These are phyloP conservation scores for Gynostemma pentaphyllum DNA, from an alignment of 306 rosid genomes.

Conservation along the genomic window DNA sequence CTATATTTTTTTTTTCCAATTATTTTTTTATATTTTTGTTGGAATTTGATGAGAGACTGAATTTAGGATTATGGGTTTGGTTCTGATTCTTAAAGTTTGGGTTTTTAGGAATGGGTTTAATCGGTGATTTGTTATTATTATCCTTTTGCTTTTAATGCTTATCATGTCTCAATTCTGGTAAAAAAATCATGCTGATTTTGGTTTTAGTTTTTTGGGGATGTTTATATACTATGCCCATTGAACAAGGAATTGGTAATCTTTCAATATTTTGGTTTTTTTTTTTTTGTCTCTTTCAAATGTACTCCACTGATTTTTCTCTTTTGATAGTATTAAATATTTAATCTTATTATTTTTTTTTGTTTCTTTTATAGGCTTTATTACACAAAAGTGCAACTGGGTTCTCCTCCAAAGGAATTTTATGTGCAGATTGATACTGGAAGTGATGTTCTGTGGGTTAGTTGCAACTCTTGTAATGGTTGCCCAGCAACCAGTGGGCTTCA, in stretches of 20 bases:
- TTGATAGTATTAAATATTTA: not conserved
- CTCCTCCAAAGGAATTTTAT: conserved; percentile 74
- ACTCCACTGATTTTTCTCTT: not conserved
- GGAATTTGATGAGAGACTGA: not conserved
- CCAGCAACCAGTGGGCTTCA: conserved; percentile 77
- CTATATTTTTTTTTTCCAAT: not conserved
- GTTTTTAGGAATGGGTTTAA: not conserved
- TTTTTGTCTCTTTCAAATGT: too few species aligned
- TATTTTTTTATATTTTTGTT: not conserved
- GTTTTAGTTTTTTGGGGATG: not conserved
- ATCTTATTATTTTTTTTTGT: not conserved
- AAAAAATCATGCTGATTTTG: not conserved
- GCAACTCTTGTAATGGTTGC: conserved; percentile 83
- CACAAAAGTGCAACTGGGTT: conserved; percentile 71
- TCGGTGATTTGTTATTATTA: not conserved
- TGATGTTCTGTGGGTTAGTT: conserved; percentile 92
- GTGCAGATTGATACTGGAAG: conserved; percentile 99
- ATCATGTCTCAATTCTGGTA: not conserved
- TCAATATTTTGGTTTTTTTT: not conserved
- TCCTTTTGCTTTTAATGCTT: not conserved
- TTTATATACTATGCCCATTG: not conserved
- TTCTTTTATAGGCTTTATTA: conserved; percentile 57
- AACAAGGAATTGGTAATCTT: not conserved
- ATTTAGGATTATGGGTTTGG: not conserved
- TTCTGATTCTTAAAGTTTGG: not conserved